phyloP scores from a whole-genome alignment of 208 protist genomes.

The Blastocrithidia nonstop region DNA sequence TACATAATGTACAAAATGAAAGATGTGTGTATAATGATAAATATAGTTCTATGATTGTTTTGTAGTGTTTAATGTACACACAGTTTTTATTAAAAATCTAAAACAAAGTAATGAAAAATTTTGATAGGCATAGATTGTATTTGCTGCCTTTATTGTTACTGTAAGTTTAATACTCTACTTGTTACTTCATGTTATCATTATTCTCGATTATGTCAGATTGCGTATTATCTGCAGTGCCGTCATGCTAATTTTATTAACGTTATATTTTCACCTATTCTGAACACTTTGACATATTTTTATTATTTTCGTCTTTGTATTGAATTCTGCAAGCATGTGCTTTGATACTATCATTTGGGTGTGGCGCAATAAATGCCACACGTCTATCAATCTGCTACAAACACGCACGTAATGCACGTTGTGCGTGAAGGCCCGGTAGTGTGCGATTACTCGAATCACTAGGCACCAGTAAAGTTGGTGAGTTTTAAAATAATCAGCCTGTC shows the following conservation, averaged over 20 bases:
- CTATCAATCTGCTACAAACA: conserved; percentile 65
- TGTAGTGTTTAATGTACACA: too few relatives aligned
- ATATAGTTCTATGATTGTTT: too few relatives aligned
- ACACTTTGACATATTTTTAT: too few relatives aligned
- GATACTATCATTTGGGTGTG: conserved; percentile 9
- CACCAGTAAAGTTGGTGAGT: conserved; percentile 51
- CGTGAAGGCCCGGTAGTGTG: conserved; percentile 37
- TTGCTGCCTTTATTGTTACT: too few relatives aligned
- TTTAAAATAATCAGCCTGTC: conserved; percentile 74
- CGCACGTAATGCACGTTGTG: conserved; percentile 42
- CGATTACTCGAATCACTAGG: conserved; percentile 57
- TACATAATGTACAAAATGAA: too few relatives aligned
- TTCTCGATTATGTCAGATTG: background rate
- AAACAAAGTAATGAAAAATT: too few relatives aligned
- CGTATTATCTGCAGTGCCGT: background rate
- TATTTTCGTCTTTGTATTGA: too few relatives aligned
- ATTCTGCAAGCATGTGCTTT: too few relatives aligned
- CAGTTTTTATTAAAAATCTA: too few relatives aligned
- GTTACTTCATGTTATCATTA: conserved; percentile 1
- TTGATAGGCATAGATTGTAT: too few relatives aligned
- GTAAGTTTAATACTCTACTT: background rate
- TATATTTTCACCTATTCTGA: too few relatives aligned
- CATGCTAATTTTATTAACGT: background rate
- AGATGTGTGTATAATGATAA: too few relatives aligned
- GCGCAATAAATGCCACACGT: conserved; percentile 32